These are phyloP conservation scores for Neocallimastix lanati DNA, from an alignment of 192 early-diverging fungal genomes.

Conservation along the genomic window DNA sequence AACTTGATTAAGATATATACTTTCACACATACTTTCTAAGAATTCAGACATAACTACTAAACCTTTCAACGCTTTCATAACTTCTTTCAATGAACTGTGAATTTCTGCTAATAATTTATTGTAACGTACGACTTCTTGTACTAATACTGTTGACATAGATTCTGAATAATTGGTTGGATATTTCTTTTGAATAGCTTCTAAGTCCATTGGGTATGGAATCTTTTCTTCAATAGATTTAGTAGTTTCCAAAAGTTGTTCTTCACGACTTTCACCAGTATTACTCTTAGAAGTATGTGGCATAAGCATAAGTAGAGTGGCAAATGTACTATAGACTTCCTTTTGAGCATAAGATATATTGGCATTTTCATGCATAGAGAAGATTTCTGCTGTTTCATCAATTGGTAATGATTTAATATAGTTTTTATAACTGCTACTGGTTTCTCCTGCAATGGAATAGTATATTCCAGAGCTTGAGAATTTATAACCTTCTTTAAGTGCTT, in stretches of 20 bases:
- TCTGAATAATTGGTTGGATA: conserved; percentile 38
- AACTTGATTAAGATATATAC: conserved; percentile 33
- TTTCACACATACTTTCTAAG: conserved; percentile 32
- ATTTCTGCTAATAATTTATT: conserved; percentile 24
- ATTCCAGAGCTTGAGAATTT: conserved; percentile 19
- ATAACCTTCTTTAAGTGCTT: conserved; percentile 29
- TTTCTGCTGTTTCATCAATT: conserved; percentile 36
- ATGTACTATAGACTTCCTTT: conserved; percentile 30
- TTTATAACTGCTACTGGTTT: conserved; percentile 17
- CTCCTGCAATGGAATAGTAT: conserved; percentile 23
- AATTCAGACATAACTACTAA: conserved; percentile 35
- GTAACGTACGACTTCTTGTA: conserved; percentile 41
- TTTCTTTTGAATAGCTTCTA: conserved; percentile 20
- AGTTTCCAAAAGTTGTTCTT: conserved; percentile 24
- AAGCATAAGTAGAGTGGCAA: conserved; percentile 25
- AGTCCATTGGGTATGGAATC: conserved; percentile 27
- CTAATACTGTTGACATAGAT: conserved; percentile 32
- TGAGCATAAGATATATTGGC: conserved; percentile 44
- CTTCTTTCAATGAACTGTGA: conserved; percentile 25
- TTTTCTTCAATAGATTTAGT: conserved; percentile 17
- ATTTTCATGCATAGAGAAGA: conserved; percentile 42
- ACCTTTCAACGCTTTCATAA: conserved; percentile 29
- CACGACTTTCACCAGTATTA: conserved; percentile 23
- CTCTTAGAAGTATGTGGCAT: conserved; percentile 26
- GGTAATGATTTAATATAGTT: conserved; percentile 31